Percentiles rank a stretch among this genome's conserved stretches.
Conservation (phyloP, 2,329 filamentous ascomycete genomes). For the Diplodia corticola region DNA sequence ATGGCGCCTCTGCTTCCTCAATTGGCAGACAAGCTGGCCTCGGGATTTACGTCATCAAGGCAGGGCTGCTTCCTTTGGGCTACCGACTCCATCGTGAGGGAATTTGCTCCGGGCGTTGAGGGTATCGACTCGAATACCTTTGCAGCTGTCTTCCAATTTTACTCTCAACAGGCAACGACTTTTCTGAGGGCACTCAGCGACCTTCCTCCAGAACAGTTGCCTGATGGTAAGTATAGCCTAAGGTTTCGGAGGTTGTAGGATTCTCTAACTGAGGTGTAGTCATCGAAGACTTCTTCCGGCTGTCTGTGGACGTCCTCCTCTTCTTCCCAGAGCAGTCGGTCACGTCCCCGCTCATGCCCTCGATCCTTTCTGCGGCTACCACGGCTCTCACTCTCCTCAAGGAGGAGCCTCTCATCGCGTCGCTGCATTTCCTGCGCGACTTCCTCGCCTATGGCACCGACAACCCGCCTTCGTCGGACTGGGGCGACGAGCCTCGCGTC, state of each 20-base stretch:
- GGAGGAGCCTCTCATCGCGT: constrained; percentile 85
- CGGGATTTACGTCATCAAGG: constrained; percentile 78
- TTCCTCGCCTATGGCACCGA: constrained; percentile 84
- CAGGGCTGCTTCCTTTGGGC: constrained; percentile 99
- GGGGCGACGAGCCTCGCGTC: constrained; percentile 59
- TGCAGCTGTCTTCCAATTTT: constrained; percentile 88
- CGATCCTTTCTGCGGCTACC: constrained; percentile 84
- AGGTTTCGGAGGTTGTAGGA: not conserved
- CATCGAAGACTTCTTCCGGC: constrained; percentile 94
- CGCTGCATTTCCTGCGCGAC: constrained; percentile 88
- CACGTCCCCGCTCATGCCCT: constrained; percentile 72
- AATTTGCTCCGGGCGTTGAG: constrained; percentile 90
- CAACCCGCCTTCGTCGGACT: constrained; percentile 62
- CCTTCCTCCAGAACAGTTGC: constrained; percentile 73
- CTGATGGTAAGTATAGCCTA: constrained; percentile 58
- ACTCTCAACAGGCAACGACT: constrained; percentile 86
- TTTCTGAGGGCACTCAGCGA: constrained; percentile 90
- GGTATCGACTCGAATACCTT: constrained; percentile 79
- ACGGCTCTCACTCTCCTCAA: constrained; percentile 87
- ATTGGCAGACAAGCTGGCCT: constrained; percentile 84
- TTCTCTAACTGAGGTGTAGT: constrained; percentile 49
- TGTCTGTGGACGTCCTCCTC: constrained; percentile 85
- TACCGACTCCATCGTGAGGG: constrained; percentile 88
- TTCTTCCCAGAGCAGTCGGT: constrained; percentile 89
- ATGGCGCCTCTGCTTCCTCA: constrained; percentile 81